These are phyloP conservation scores for Blepharisma undulans DNA, from an alignment of 169 alveolate species.

Conservation along the genomic window DNA sequence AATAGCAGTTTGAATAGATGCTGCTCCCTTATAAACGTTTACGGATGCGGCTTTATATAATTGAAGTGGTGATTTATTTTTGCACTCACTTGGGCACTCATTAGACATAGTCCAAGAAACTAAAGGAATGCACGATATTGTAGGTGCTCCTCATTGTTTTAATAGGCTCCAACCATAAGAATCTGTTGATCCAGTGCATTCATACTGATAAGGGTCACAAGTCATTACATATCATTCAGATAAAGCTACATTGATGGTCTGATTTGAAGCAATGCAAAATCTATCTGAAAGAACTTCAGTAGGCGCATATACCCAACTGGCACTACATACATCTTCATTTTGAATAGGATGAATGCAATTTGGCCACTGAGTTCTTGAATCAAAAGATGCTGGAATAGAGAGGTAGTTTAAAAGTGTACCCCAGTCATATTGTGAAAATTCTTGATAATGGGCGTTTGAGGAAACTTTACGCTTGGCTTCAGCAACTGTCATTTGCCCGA, in stretches of 20 bases:
- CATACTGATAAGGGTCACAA: slow-evolving; percentile 65
- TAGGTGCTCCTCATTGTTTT: neutral
- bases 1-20: neutral
- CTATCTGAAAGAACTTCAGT: slow-evolving; percentile 84
- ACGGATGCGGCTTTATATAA: neutral
- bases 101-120: neutral
- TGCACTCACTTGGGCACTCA: neutral
- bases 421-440: neutral
- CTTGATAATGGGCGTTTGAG: slow-evolving; percentile 27
- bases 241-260: slow-evolving; percentile 40
- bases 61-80: neutral
- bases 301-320: slow-evolving; percentile 91
- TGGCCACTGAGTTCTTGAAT: slow-evolving; percentile 64
- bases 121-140: neutral
- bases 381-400: slow-evolving; percentile 54
- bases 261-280: slow-evolving; percentile 61
- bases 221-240: slow-evolving; percentile 71
- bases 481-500: neutral
- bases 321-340: slow-evolving; percentile 85
- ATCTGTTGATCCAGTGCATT: slow-evolving; percentile 73
- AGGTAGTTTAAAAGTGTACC: neutral
- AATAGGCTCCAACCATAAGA: slow-evolving; percentile 56
- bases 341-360: slow-evolving; percentile 60
- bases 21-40: neutral
- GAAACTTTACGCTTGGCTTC: neutral